Evolutionary conservation across 73 alveolate species (phyloP).

Genomic region (Paramecium primaurelia): DNA sequence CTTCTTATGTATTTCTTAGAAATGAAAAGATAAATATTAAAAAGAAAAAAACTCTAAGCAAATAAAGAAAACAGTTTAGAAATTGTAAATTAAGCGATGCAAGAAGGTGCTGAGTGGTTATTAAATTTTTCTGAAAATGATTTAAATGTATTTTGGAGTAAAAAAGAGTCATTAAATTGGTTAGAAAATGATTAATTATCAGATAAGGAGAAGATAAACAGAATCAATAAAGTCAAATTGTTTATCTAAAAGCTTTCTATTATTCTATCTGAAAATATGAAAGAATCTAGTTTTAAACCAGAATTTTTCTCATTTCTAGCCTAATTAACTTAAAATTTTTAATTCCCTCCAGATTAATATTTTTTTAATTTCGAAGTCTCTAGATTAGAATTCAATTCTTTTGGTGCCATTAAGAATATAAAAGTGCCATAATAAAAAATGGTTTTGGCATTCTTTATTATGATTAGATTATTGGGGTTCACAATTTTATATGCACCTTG

Average conservation of each 20-base stretch:
- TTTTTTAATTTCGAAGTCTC: conserved; percentile 46
- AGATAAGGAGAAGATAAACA: background rate
- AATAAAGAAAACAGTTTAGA: background rate
- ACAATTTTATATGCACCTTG: conserved; percentile 35
- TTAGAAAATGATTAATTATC: background rate
- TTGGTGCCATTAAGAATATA: conserved; percentile 40
- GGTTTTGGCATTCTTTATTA: background rate
- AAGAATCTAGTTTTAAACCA: background rate
- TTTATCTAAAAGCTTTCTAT: background rate
- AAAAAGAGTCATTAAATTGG: background rate
- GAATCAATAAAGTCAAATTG: background rate
- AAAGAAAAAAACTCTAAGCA: background rate
- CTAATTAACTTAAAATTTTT: background rate
- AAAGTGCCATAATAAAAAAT: background rate
- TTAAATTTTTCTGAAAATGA: background rate
- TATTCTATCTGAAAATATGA: background rate
- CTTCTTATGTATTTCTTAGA: background rate
- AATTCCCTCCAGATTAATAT: conserved; percentile 54
- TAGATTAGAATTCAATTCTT: conserved; percentile 41
- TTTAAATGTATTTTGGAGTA: background rate
- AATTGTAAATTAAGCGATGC: background rate
- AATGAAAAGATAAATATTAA: background rate
- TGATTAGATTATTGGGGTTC: background rate
- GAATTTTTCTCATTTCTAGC: background rate
- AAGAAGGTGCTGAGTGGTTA: background rate